Evolutionary conservation across 164 flowering plant species (phyloP), one percentile per base, ranked within the genome.

Genomic region (Stephania yunnanensis): DNA sequence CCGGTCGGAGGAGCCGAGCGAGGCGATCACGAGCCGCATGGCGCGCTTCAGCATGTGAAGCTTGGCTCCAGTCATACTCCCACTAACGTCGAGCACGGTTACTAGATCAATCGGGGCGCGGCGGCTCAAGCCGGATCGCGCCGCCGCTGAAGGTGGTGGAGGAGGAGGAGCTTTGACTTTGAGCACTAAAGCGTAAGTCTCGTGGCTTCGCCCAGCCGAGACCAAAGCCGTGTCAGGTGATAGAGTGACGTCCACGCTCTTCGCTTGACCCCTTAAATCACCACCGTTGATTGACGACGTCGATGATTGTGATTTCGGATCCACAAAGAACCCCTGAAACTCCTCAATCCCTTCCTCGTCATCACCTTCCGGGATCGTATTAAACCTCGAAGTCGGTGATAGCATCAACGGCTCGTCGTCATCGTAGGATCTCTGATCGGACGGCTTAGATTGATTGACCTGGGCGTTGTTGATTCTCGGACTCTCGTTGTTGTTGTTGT

Each of bases 41-140:
- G 94, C 88, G 19, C 88, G 84, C 52, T 87, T 89, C 76, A 90
- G 78, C 85, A 84, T 78, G 52, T 79, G 88, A 10, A 89, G 76
- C 81, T 88, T 87, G 2, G 78, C 81, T 6, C 82, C 83, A 17
- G 75, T 77, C 88, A 87, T 85, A 68, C 84, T 82, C 20, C 84
- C 84, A 77, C 98, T 84, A 19, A 89, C 87, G 70, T 95, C 93
- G 2, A 92, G 79, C 73, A 92, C 92, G 15, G 93, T 75, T 36
- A 93, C 95, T 53, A 95, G 65, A 80, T 95, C 99, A 55, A 93
- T 80, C 71, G 99, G 93, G 1, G 94, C 87, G 6, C 95, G 92
- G 29, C 81, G 83, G 15, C 74, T 65, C 7, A 79, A 78, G 50
- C 77, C 79, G 61, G 80, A 65, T 17, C 74, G 74, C n/a, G 87